Conservation (phyloP, 2,329 filamentous ascomycete species). For the Penicillium thymicola region DNA sequence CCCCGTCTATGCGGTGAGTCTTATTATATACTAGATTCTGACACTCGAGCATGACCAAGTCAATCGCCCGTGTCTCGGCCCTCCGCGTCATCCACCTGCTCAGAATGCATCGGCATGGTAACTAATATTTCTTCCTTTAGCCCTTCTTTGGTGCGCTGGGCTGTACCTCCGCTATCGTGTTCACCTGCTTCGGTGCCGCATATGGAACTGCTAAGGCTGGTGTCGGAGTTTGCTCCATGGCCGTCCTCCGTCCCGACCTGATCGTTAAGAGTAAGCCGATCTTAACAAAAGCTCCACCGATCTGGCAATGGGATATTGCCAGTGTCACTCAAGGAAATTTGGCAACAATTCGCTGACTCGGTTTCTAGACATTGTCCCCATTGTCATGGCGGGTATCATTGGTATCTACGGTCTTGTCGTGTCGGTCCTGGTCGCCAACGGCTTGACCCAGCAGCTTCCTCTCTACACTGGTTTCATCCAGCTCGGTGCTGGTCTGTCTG, state of each 20-base stretch:
- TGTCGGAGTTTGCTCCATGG: conserved; percentile 97
- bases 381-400: conserved; percentile 99
- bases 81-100: conserved; percentile 4
- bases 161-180: conserved; percentile 91
- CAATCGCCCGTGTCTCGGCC: conserved; percentile 9
- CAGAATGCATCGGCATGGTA: neutral
- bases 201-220: conserved; percentile 99
- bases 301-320: conserved; percentile 9
- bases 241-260: conserved; percentile 93
- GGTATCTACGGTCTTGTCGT: conserved; percentile 96
- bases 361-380: conserved; percentile 85
- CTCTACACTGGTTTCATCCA: conserved; percentile 83
- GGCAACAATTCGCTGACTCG: conserved; percentile 14
- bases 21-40: conserved; percentile 12
- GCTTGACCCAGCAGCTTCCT: conserved; percentile 66
- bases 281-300: neutral
- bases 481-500: conserved; percentile 75
- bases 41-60: conserved; percentile 12
- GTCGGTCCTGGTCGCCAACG: conserved; percentile 80
- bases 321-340: neutral
- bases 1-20: conserved; percentile 98
- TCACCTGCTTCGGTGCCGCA: conserved; percentile 93
- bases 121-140: conserved; percentile 39
- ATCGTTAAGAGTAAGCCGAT: conserved; percentile 92
- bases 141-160: conserved; percentile 98